Conservation (phyloP, 129 eudicot genomes). For the Centrapalus pauciflorus region DNA sequence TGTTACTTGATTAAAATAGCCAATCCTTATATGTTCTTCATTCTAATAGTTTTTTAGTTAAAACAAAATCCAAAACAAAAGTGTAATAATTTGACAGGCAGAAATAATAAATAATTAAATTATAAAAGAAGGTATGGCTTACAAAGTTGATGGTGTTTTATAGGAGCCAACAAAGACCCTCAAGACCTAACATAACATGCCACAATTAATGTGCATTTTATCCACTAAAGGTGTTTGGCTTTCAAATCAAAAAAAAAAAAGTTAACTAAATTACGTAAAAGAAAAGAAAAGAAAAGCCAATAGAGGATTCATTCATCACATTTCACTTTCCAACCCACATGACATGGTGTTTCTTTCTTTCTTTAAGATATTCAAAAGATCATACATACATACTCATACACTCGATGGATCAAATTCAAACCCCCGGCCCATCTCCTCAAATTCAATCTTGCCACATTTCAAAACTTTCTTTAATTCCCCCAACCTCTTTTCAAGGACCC, state of each 20-base stretch:
- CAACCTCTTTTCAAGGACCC: slow-evolving; percentile 26
- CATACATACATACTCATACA: slow-evolving; percentile 27
- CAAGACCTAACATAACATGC: slow-evolving; percentile 18
- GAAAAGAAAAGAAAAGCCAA: slow-evolving; percentile 21
- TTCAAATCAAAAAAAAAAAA: slow-evolving; percentile 1
- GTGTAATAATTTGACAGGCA: too few species aligned
- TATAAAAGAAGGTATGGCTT: too few species aligned
- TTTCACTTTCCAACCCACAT: slow-evolving; percentile 65
- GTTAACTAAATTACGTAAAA: neutral
- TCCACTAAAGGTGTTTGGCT: slow-evolving; percentile 7
- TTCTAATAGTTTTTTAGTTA: too few species aligned
- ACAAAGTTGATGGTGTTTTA: neutral
- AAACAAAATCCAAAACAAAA: too few species aligned
- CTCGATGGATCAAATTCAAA: too few species aligned
- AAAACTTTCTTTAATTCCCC: slow-evolving; percentile 16
- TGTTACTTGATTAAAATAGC: too few species aligned
- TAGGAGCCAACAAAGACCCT: neutral
- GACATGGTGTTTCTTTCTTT: too few species aligned
- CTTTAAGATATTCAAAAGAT: slow-evolving; percentile 48
- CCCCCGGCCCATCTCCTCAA: slow-evolving; percentile 29
- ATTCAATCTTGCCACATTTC: slow-evolving; percentile 24
- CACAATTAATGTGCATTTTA: slow-evolving; percentile 19
- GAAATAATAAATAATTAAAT: too few species aligned
- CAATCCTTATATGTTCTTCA: too few species aligned
- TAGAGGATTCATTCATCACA: slow-evolving; percentile 12